phyloP scores from a whole-genome alignment of 2,329 filamentous ascomycete species.

The Cladosporium sp. region DNA sequence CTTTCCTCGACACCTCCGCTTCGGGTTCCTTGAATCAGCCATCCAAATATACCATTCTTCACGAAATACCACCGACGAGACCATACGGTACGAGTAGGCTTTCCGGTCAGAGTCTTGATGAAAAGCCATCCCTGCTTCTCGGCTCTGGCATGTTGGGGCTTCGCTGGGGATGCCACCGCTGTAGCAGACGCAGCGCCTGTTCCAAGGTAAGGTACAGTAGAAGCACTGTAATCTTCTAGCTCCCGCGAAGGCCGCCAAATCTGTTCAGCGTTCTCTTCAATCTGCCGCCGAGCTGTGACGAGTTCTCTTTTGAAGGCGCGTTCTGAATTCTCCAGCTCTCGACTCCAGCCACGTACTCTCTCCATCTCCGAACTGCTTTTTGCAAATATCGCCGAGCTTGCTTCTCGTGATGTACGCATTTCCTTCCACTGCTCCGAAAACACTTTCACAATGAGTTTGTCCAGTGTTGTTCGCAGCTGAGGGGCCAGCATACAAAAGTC shows the following conservation, averaged over 20 bases:
- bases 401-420: slow-evolving; percentile 65
- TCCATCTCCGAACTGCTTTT: slow-evolving; percentile 78
- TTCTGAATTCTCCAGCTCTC: slow-evolving; percentile 90
- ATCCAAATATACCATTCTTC: slow-evolving; percentile 92
- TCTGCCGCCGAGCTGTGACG: slow-evolving; percentile 67
- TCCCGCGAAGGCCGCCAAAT: slow-evolving; percentile 77
- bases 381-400: slow-evolving; percentile 53
- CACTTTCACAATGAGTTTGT: slow-evolving; percentile 77
- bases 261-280: slow-evolving; percentile 69
- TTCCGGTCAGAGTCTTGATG: slow-evolving; percentile 71
- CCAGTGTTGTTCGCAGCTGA: slow-evolving; percentile 74
- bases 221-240: slow-evolving; percentile 84
- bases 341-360: slow-evolving; percentile 83
- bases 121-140: slow-evolving; percentile 97
- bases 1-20: slow-evolving; percentile 85
- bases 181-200: slow-evolving; percentile 55
- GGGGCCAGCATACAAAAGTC: slow-evolving; percentile 88
- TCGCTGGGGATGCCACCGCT: slow-evolving; percentile 44
- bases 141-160: slow-evolving; percentile 41
- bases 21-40: slow-evolving; percentile 74
- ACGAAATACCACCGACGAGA: slow-evolving; percentile 91
- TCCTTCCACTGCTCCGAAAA: slow-evolving; percentile 86
- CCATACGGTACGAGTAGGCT: slow-evolving; percentile 87
- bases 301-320: slow-evolving; percentile 75
- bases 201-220: slow-evolving; percentile 81